phyloP scores from a whole-genome alignment of 108 stramenopile species.

The Cafeteria roenbergensis region DNA sequence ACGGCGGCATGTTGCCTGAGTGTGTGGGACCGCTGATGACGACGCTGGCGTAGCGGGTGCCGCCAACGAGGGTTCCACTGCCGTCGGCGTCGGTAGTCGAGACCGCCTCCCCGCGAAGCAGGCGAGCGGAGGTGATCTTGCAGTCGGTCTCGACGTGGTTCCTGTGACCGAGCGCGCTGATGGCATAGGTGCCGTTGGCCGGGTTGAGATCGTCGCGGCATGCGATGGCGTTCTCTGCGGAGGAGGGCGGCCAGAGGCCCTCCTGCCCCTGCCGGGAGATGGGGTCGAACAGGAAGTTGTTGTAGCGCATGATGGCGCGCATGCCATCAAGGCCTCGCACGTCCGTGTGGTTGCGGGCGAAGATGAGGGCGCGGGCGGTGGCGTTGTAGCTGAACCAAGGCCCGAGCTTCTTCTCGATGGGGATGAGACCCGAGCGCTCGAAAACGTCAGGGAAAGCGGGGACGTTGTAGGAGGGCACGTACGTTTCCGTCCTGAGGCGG shows the following conservation, averaged over 20 bases:
- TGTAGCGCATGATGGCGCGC: conserved; percentile 16
- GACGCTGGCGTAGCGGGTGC: too few relatives aligned
- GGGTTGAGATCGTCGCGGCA: conserved; percentile 11
- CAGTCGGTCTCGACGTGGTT: conserved; percentile 4
- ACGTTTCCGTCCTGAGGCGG: background rate
- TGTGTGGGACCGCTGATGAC: too few relatives aligned
- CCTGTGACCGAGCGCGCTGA: background rate
- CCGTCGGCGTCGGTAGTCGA: too few relatives aligned
- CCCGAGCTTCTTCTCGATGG: background rate
- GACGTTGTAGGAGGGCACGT: conserved; percentile 15
- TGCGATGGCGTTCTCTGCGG: conserved; percentile 2
- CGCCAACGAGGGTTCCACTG: too few relatives aligned
- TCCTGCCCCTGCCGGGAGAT: background rate
- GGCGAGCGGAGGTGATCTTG: conserved; percentile 1
- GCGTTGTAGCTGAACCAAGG: background rate
- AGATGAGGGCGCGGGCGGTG: conserved; percentile 9
- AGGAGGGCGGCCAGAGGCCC: background rate
- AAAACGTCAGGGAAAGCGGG: background rate
- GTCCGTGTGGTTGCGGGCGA: background rate
- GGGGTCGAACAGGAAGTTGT: conserved; percentile 8
- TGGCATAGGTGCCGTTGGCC: background rate
- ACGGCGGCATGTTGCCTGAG: too few relatives aligned
- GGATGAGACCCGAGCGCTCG: background rate
- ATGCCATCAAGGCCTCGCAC: background rate
- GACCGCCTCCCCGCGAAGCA: too few relatives aligned